A percentile compares a stretch with the other conserved stretches of the same genome.
Conservation (phyloP, 1,139 yeast genomes). For the Suhomyces terraborum region DNA sequence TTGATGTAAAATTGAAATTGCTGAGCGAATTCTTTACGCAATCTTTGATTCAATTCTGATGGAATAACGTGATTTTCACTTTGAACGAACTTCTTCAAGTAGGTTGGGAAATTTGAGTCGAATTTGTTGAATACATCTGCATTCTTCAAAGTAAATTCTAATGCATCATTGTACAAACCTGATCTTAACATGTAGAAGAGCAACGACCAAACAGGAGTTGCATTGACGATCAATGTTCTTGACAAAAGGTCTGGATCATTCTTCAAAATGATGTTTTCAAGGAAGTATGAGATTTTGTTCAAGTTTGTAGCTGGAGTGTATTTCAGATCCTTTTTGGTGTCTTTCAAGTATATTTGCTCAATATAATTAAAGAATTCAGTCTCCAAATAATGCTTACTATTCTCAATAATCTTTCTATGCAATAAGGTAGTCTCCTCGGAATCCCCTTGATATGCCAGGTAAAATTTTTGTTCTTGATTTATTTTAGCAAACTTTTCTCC, state of each 20-base stretch:
- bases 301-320: constrained; percentile 61
- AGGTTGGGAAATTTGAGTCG: constrained; percentile 82
- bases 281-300: constrained; percentile 70
- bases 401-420: constrained; percentile 53
- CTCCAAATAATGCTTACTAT: constrained; percentile 67
- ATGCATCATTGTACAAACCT: constrained; percentile 79
- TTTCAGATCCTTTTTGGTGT: constrained; percentile 54
- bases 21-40: constrained; percentile 81
- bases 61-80: constrained; percentile 53
- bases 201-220: constrained; percentile 90
- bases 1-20: constrained; percentile 69
- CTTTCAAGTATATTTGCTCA: constrained; percentile 68
- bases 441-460: constrained; percentile 32
- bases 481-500: constrained; percentile 38
- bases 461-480: constrained; percentile 51
- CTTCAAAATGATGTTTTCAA: constrained; percentile 51
- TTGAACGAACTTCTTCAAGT: constrained; percentile 70
- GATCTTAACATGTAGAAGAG: constrained; percentile 82
- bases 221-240: constrained; percentile 59
- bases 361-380: constrained; percentile 74
- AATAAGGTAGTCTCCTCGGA: constrained; percentile 21
- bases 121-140: constrained; percentile 69
- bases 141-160: constrained; percentile 40
- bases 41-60: constrained; percentile 65
- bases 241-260: constrained; percentile 36